Percentiles rank a stretch among this genome's conserved stretches.
Conservation (phyloP, 352 stramenopile species). For the Aphanomyces stellatus region DNA sequence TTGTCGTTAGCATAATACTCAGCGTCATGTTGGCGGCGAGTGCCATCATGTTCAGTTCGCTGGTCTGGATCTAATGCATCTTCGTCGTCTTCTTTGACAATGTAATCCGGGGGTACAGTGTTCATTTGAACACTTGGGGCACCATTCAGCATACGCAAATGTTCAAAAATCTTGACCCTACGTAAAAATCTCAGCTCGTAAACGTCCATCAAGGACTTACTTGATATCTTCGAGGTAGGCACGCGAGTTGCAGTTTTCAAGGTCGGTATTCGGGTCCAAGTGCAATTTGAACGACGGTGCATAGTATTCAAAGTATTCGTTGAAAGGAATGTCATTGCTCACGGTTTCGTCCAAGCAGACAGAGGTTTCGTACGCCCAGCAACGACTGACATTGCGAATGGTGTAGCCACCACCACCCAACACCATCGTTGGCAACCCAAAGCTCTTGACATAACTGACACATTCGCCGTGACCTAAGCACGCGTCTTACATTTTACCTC, state of each 20-base stretch:
- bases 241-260: conserved; percentile 76
- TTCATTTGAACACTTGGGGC: conserved; percentile 79
- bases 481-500: background rate
- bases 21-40: conserved; percentile 59
- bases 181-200: background rate
- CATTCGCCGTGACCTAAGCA: conserved; percentile 58
- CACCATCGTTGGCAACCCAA: conserved; percentile 74
- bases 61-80: conserved; percentile 53
- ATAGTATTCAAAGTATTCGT: conserved; percentile 83
- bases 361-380: conserved; percentile 97
- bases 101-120: conserved; percentile 49
- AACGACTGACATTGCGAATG: conserved; percentile 84
- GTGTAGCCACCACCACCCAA: conserved; percentile 79
- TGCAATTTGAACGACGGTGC: conserved; percentile 80
- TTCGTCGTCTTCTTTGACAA: conserved; percentile 76
- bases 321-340: conserved; percentile 76
- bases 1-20: conserved; percentile 81
- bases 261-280: conserved; percentile 59
- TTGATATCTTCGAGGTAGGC: conserved; percentile 83
- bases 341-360: conserved; percentile 85
- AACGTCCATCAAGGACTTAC: conserved; percentile 23
- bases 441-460: conserved; percentile 82
- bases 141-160: conserved; percentile 57
- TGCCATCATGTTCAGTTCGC: conserved; percentile 56
- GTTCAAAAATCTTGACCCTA: conserved; percentile 81